Percentiles rank a stretch among this genome's conserved stretches.
Conservation (phyloP, 305 asterid species). For the Fraxinus angustifolia region DNA sequence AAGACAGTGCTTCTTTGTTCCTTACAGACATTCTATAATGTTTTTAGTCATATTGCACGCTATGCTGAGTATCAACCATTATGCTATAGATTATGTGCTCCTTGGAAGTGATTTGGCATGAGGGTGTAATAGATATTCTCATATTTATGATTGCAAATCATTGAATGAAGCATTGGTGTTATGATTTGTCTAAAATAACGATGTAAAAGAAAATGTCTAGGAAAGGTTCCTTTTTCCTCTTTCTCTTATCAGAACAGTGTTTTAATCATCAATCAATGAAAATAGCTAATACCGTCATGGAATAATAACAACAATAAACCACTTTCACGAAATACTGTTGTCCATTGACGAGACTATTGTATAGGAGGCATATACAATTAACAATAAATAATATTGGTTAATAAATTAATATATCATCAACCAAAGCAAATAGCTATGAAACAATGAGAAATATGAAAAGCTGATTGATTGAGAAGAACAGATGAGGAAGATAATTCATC, state of each 20-base stretch:
- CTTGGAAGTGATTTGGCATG: background rate
- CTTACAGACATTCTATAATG: background rate
- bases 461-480: background rate
- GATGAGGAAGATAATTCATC: background rate
- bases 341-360: background rate
- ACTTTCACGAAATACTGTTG: background rate
- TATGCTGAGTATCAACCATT: background rate
- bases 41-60: background rate
- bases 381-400: background rate
- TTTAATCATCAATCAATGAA: background rate
- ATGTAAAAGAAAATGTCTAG: background rate
- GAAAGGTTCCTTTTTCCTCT: background rate
- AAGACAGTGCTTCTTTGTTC: background rate
- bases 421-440: background rate
- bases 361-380: background rate
- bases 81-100: background rate
- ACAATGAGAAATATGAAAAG: background rate
- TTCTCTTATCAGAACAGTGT: background rate
- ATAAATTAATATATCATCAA: background rate
- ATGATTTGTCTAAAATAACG: background rate
- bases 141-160: background rate
- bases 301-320: background rate
- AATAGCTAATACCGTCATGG: background rate
- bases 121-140: background rate
- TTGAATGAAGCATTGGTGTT: background rate